Evolutionary conservation across 257 asterid genomes (phyloP).

Genomic region (Petunia axillaris): DNA sequence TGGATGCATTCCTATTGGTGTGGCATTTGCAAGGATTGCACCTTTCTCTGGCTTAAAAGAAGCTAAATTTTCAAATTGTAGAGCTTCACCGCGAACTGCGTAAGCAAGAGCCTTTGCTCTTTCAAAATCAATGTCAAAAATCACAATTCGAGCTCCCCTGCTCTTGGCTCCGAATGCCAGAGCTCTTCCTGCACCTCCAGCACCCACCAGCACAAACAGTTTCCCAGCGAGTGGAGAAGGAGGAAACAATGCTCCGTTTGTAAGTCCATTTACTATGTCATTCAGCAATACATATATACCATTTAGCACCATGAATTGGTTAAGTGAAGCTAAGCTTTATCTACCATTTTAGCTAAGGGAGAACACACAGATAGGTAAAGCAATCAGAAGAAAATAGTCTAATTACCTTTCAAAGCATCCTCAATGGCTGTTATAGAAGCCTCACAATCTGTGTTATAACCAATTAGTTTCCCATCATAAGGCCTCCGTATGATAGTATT

Average conservation of each 20-base stretch:
- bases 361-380: neutral
- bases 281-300: neutral
- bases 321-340: neutral
- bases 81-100: constrained; percentile 59
- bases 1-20: constrained; percentile 78
- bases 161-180: constrained; percentile 66
- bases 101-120: constrained; percentile 65
- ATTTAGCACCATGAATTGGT: constrained; percentile 19
- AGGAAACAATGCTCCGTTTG: constrained; percentile 33
- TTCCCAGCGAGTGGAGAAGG: constrained; percentile 46
- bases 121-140: constrained; percentile 63
- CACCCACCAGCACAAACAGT: constrained; percentile 66
- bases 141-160: constrained; percentile 56
- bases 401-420: constrained; percentile 59
- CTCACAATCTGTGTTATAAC: constrained; percentile 74
- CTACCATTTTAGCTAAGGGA: neutral
- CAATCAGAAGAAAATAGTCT: neutral
- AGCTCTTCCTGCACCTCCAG: constrained; percentile 85
- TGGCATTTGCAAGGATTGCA: constrained; percentile 71
- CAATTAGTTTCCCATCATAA: constrained; percentile 63
- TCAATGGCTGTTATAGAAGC: constrained; percentile 72
- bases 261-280: constrained; percentile 36
- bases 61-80: constrained; percentile 44
- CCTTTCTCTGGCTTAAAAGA: constrained; percentile 60
- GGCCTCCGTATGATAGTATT: constrained; percentile 61